Evolutionary conservation across 768 basidiomycete genomes (phyloP).

Genomic region (Asterophora lycoperdoides): DNA sequence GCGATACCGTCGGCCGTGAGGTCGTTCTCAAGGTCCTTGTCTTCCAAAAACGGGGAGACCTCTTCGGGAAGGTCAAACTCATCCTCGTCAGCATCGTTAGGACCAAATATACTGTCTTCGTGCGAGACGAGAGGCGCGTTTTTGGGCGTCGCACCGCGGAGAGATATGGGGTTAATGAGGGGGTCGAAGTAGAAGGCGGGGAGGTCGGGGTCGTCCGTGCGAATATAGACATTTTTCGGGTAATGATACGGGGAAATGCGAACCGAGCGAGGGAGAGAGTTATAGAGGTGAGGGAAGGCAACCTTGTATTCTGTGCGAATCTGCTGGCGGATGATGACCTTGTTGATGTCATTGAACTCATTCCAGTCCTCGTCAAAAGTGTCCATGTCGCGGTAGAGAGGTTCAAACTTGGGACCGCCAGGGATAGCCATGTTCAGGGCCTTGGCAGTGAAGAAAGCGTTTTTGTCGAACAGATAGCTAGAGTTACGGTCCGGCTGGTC

Average conservation of each 20-base stretch:
- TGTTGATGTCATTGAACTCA: constrained; percentile 99
- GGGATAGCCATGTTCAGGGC: constrained; percentile 96
- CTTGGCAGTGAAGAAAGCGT: constrained; percentile 97
- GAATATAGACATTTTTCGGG: constrained; percentile 98
- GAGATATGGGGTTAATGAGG: constrained; percentile 94
- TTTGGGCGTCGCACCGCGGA: constrained; percentile 82
- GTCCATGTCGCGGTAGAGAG: constrained; percentile 95
- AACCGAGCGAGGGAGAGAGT: constrained; percentile 94
- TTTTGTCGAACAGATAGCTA: constrained; percentile 95
- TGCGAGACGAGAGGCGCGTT: constrained; percentile 80
- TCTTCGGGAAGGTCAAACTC: constrained; percentile 81
- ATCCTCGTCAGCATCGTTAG: constrained; percentile 80
- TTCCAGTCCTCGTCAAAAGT: constrained; percentile 99
- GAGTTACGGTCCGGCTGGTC: constrained; percentile 91
- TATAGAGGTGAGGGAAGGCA: constrained; percentile 98
- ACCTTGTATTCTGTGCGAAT: constrained; percentile 99
- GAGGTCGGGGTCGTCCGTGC: constrained; percentile 98
- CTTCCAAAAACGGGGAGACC: constrained; percentile 74
- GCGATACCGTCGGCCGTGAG: constrained; percentile 95
- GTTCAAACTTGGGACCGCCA: constrained; percentile 98
- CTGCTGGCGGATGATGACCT: constrained; percentile 98
- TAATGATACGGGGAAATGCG: constrained; percentile 88
- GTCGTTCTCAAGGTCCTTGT: constrained; percentile 80
- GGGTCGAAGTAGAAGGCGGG: constrained; percentile 99
- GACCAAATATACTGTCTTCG: constrained; percentile 90